Evolutionary conservation across 140 eudicot genomes (phyloP), one percentile per base, ranked within the genome.

Genomic region (Anethum foeniculum): DNA sequence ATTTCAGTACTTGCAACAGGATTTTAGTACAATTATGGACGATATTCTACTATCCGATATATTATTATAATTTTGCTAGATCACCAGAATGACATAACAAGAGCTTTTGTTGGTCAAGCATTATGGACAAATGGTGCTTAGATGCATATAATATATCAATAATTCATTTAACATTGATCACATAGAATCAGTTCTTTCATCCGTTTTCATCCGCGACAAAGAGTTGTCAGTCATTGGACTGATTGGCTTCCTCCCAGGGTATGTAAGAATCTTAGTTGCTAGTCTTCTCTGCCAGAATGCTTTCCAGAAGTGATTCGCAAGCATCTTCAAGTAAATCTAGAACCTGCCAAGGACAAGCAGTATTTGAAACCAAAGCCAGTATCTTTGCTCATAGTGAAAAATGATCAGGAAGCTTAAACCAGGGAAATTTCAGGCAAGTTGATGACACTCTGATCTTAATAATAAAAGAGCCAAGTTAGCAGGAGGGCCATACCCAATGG

Each of bases 281-380:
- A 25, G 47, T 69, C 81, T 81, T 90, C 83, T 89, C 93, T 19
- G 85, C 81, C 67, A 91, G 77, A 85, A 95, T 88, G 88, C 79
- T 88, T 10, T 89, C 97, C 87, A 95, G 60, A 43, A 92, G 89
- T 9, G 99, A 91, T 73, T 95, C 97, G 79, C 97, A 95, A 18
- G 93, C 97, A 83, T 95, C 99, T 85, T 92, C 96, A 41, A 95
- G 92, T 76, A 95, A 86, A 87, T 92, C 97, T 75, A 95, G 82
- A 75, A 91, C 99, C 99, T 95, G 96, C 67, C 46, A 34, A 19
- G 65, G 80, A 80, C 27, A 79, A 77, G 11, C 65, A 80, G 34
- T 32, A 28, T 47, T 38, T 47, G 23, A 21, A 69, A 46, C 18
- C 3, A 76, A 36, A 13, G n/a, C 34, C 49, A 51, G 34, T 38